Percentiles rank a stretch among this genome's conserved stretches.
Conservation (phyloP, 2,329 filamentous ascomycete genomes). For the Colletotrichum sp. region DNA sequence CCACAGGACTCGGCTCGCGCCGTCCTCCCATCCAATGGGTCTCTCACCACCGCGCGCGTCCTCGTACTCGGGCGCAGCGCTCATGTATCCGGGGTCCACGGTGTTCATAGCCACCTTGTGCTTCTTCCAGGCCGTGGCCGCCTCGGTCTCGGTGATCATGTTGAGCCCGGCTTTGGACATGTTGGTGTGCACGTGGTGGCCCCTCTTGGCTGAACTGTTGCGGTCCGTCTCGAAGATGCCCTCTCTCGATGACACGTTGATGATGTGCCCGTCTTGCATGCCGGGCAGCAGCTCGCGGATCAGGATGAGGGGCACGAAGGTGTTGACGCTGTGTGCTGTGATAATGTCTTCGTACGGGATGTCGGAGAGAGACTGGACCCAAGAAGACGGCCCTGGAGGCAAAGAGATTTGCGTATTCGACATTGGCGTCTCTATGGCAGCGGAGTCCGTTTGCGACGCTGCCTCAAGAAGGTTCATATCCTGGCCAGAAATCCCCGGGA, state of each 20-base stretch:
- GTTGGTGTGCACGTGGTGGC: slow-evolving; percentile 41
- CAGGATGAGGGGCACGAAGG: slow-evolving; percentile 40
- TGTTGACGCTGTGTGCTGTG: slow-evolving; percentile 39
- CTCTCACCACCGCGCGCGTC: slow-evolving; percentile 25
- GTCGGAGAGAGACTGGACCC: slow-evolving; percentile 32
- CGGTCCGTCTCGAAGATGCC: slow-evolving; percentile 33
- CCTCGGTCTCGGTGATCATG: slow-evolving; percentile 45
- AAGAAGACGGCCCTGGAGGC: not conserved
- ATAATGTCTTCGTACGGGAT: slow-evolving; percentile 44
- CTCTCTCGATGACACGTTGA: slow-evolving; percentile 40
- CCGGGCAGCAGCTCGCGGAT: slow-evolving; percentile 37
- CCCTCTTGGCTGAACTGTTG: slow-evolving; percentile 27
- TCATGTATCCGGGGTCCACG: slow-evolving; percentile 43
- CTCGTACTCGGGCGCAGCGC: slow-evolving; percentile 35
- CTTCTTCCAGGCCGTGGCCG: slow-evolving; percentile 30
- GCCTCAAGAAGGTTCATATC: not conserved
- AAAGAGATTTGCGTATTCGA: not conserved
- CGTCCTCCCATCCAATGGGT: slow-evolving; percentile 41
- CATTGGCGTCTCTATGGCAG: not conserved
- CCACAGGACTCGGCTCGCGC: slow-evolving; percentile 39
- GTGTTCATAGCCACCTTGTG: slow-evolving; percentile 39
- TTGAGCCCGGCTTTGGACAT: slow-evolving; percentile 44
- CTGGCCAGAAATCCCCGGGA: not conserved
- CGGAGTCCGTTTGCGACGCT: not conserved
- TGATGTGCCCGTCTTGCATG: slow-evolving; percentile 33